These are phyloP conservation scores for Nemania bipapillata DNA, from an alignment of 2,329 filamentous ascomycete species.

Conservation along the genomic window DNA sequence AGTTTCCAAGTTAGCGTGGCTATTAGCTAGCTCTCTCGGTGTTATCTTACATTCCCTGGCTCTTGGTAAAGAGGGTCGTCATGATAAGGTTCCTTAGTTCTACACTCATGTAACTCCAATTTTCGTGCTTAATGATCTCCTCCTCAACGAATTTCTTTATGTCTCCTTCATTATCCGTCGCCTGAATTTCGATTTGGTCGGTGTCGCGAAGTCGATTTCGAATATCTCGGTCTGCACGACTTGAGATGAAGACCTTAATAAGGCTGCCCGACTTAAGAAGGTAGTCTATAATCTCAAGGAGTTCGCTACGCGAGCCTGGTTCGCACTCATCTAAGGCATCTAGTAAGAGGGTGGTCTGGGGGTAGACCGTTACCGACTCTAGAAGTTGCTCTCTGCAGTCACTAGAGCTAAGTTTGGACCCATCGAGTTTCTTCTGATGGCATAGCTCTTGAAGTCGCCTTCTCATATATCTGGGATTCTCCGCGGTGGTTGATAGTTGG, in stretches of 20 bases:
- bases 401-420: slow-evolving; percentile 4
- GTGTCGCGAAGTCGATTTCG: not conserved
- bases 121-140: slow-evolving; percentile 6
- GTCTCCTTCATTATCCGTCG: slow-evolving; percentile 24
- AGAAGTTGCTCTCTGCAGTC: slow-evolving; percentile 23
- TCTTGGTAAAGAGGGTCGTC: not conserved
- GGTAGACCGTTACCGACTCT: slow-evolving; percentile 16
- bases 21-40: not conserved
- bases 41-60: slow-evolving; percentile 24
- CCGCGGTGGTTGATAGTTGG: slow-evolving; percentile 13
- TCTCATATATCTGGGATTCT: not conserved
- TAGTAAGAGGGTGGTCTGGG: slow-evolving; percentile 20
- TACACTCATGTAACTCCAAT: not conserved
- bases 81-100: not conserved
- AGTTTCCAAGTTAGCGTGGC: not conserved
- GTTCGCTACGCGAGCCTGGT: not conserved
- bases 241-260: slow-evolving; percentile 32
- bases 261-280: not conserved
- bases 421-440: not conserved
- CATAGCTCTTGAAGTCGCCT: slow-evolving; percentile 10
- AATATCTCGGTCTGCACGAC: slow-evolving; percentile 30
- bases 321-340: slow-evolving; percentile 32
- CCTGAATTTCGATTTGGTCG: slow-evolving; percentile 23
- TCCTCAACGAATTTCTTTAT: slow-evolving; percentile 11
- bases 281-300: slow-evolving; percentile 16